Base-by-base conservation (phyloP, 768 basidiomycete genomes). In the Calocera viscosa region DNA sequence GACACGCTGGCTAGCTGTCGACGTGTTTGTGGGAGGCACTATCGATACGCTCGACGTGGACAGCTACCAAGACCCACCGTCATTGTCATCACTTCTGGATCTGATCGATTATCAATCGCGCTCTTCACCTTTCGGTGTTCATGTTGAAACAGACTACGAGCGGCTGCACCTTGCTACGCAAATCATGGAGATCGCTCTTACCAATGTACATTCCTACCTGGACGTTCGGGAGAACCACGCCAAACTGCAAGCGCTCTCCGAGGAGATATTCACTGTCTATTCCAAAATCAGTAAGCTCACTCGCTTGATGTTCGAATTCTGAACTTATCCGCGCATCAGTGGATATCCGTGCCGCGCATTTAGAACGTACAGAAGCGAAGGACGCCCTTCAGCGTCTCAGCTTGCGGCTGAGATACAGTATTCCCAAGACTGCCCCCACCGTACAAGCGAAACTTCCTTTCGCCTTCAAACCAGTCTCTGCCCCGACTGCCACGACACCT, bases 301-400 rank as follows among this genome's bases (percentile, higher is more conserved):
- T 26, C 5, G 11, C 22, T n/a, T 22, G 16, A 14, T 64, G 35
- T 39, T 28, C 34, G 28, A 38, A 24, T 40, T 22, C 17, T 24
- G 26, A 30, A 34, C 35, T 26, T 14, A 64, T n/a, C 17, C 40
- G n/a, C 33, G 22, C 38, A 47, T 14, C 24, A 89, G 88, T 83
- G 53, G 89, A 91, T 72, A 85, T 84, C 1, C 86, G 88, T 53
- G 88, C 87, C 30, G 84, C 86, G 1, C 83, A 88, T 74, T 79
- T 91, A 35, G 89, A 90, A 69, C 84, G 90, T 60, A 89, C 89
- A 1, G 81, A 86, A 66, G 81, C 84, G 2, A 91, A 91, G 70
- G 86, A 84, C 1, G 81, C 82, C 0, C 74, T 90, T 63, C 87
- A 90, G 72, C 82, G 82, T 49, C 74, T 89, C 16, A 78, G 82